A percentile compares a stretch with the other conserved stretches of the same genome.
These are phyloP conservation scores for Bretschneidera sinensis DNA, from an alignment of 345 rosid genomes.

Conservation along the genomic window DNA sequence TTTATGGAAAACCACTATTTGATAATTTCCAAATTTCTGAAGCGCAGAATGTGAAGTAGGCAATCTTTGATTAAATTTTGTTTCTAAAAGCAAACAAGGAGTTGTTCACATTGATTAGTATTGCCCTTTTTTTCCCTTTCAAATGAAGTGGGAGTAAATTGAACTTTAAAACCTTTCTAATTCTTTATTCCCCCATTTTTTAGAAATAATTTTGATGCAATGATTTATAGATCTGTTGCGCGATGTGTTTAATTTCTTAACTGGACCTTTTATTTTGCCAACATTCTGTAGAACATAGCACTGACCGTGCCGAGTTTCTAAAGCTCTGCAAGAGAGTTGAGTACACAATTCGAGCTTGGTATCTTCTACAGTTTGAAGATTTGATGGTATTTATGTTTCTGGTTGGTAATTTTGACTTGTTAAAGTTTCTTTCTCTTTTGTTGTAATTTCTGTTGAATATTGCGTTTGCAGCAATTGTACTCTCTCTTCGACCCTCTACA, in stretches of 20 bases:
- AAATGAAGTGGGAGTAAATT: too few relatives aligned
- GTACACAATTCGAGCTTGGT: slow-evolving; percentile 97
- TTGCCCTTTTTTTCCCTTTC: neutral
- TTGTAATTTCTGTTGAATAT: slow-evolving; percentile 15
- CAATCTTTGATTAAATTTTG: too few relatives aligned
- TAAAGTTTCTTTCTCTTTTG: neutral
- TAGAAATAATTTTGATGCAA: neutral
- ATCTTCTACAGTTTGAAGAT: slow-evolving; percentile 88
- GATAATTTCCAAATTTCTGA: too few relatives aligned
- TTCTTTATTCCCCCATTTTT: too few relatives aligned
- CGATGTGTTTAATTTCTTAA: neutral
- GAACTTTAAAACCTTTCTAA: too few relatives aligned
- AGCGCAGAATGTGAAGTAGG: too few relatives aligned
- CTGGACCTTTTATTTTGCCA: neutral
- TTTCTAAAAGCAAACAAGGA: too few relatives aligned
- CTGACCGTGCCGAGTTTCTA: slow-evolving; percentile 72
- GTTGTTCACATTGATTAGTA: too few relatives aligned
- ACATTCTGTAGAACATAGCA: slow-evolving; percentile 50
- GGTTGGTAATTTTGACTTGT: neutral
- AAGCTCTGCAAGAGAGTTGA: slow-evolving; percentile 92
- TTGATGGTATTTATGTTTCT: slow-evolving; percentile 55
- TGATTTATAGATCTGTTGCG: too few relatives aligned
- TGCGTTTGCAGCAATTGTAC: slow-evolving; percentile 72
- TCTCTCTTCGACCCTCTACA: slow-evolving; percentile 84
- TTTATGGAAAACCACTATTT: too few relatives aligned